Evolutionary conservation across 306 rosid genomes (phyloP).

Genomic region (Oxytropis ochrocephala): DNA sequence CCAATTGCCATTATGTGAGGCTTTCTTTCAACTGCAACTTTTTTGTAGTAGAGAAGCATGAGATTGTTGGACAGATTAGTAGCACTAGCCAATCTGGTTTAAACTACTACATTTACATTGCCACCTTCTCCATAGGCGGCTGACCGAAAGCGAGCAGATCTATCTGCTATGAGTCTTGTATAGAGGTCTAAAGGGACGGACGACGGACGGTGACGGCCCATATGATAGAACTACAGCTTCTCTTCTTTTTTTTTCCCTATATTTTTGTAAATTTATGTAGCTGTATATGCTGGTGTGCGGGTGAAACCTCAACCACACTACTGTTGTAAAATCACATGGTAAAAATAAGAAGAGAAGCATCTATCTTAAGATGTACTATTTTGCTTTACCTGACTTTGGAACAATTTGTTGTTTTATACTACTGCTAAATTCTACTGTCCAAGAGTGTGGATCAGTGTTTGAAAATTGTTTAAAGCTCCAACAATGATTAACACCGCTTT

Average conservation of each 20-base stretch:
- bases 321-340: slow-evolving; percentile 27
- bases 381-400: background rate
- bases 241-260: background rate
- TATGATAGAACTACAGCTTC: slow-evolving; percentile 16
- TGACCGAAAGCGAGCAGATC: slow-evolving; percentile 18
- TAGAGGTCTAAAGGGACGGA: slow-evolving; percentile 28
- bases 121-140: slow-evolving; percentile 8
- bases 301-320: slow-evolving; percentile 36
- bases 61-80: slow-evolving; percentile 17
- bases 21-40: slow-evolving; percentile 17
- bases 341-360: slow-evolving; percentile 4
- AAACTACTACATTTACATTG: background rate
- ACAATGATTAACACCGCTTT: no score
- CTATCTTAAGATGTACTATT: background rate
- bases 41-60: background rate
- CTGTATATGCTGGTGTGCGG: slow-evolving; percentile 36
- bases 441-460: no score
- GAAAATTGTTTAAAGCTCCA: no score
- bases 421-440: no score
- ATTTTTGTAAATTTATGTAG: slow-evolving; percentile 52
- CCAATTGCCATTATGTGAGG: slow-evolving; percentile 49
- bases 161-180: slow-evolving; percentile 33
- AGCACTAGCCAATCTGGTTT: slow-evolving; percentile 6
- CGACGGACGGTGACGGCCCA: slow-evolving; percentile 12
- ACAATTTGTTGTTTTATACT: background rate